Evolutionary conservation across 805 yeast species (phyloP).

Genomic region (Sungouiella thailandica): DNA sequence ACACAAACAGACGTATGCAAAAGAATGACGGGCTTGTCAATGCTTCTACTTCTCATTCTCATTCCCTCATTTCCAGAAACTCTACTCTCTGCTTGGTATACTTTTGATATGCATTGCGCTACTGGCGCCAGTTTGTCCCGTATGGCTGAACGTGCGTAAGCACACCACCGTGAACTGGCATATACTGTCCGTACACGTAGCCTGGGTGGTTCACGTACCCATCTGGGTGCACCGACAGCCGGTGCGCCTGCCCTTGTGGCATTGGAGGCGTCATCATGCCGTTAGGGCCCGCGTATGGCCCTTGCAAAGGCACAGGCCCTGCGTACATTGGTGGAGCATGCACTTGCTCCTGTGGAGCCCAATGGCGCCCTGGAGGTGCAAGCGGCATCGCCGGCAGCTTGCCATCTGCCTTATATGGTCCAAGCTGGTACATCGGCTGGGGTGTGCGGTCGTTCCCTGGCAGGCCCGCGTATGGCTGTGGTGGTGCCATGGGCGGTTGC

Average conservation of each 20-base stretch:
- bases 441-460: neutral
- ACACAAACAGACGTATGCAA: no score
- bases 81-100: no score
- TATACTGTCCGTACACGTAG: conserved; percentile 34
- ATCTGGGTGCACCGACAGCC: conserved; percentile 11
- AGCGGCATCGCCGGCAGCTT: conserved; percentile 19
- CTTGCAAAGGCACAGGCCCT: conserved; percentile 12
- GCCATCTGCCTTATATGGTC: conserved; percentile 11
- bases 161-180: conserved; percentile 30
- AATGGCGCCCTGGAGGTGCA: conserved; percentile 24
- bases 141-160: conserved; percentile 20
- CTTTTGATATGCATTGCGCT: no score
- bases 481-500: conserved; percentile 3
- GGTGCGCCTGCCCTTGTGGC: conserved; percentile 8
- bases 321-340: conserved; percentile 18
- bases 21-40: no score
- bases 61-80: no score
- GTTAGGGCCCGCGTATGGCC: conserved; percentile 12
- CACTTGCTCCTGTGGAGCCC: conserved; percentile 16
- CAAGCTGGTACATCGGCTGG: conserved; percentile 6
- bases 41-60: no score
- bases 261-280: conserved; percentile 11
- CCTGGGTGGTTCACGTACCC: conserved; percentile 27
- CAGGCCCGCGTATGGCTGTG: conserved; percentile 3
- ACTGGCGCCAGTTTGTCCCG: conserved; percentile 14